Conservation (phyloP, 2,329 filamentous ascomycete genomes). For the Aspergillus sp. region DNA sequence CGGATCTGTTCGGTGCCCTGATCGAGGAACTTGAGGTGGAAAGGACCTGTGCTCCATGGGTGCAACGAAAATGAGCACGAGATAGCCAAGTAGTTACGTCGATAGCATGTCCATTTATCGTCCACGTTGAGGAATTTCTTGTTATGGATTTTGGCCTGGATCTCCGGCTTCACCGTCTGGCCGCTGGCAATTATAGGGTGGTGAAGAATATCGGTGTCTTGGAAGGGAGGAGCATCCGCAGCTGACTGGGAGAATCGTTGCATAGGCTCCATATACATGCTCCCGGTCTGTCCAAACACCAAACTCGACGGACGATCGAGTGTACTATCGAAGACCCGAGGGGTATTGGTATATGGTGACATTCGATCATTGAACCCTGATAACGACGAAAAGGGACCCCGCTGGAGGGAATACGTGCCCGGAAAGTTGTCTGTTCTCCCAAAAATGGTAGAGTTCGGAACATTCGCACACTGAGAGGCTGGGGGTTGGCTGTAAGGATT, state of each 20-base stretch:
- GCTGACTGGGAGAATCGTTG: slow-evolving; percentile 22
- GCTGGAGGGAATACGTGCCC: slow-evolving; percentile 25
- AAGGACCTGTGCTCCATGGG: slow-evolving; percentile 51
- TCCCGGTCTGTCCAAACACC: slow-evolving; percentile 20
- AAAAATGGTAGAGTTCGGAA: slow-evolving; percentile 24
- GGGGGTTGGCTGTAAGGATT: slow-evolving; percentile 37
- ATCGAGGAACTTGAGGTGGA: slow-evolving; percentile 47
- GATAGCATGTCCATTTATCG: slow-evolving; percentile 83
- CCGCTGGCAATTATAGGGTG: slow-evolving; percentile 23
- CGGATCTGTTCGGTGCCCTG: slow-evolving; percentile 50
- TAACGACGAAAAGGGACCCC: slow-evolving; percentile 24
- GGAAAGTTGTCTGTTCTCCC: slow-evolving; percentile 35
- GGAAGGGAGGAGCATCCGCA: slow-evolving; percentile 37
- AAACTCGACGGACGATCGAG: slow-evolving; percentile 23
- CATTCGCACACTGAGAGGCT: slow-evolving; percentile 22
- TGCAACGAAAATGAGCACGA: slow-evolving; percentile 67
- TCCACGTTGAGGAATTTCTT: slow-evolving; percentile 82
- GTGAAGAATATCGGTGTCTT: slow-evolving; percentile 31
- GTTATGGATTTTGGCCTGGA: slow-evolving; percentile 66
- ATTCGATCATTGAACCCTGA: slow-evolving; percentile 20
- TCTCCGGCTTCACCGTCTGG: slow-evolving; percentile 57
- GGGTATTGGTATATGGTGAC: slow-evolving; percentile 26
- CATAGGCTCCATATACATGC: slow-evolving; percentile 17
- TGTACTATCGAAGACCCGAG: slow-evolving; percentile 24
- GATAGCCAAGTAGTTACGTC: slow-evolving; percentile 84